phyloP scores from a whole-genome alignment of 345 rosid genomes.

The Lumnitzera littorea region DNA sequence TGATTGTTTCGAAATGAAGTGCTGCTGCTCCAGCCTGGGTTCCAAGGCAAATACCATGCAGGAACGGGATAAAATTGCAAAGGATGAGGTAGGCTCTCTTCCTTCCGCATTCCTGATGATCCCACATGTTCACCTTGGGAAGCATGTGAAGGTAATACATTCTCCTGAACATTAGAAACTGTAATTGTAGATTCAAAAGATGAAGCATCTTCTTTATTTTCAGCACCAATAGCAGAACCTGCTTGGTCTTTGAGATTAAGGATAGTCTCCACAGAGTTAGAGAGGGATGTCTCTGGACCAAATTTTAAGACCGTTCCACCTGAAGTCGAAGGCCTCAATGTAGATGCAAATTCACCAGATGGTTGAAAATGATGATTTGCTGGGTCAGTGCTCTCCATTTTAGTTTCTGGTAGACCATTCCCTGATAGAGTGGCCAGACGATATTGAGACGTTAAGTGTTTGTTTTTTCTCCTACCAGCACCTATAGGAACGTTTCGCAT shows the following conservation, averaged over 20 bases:
- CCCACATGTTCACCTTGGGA: conserved; percentile 21
- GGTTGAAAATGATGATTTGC: conserved; percentile 26
- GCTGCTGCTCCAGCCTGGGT: conserved; percentile 22
- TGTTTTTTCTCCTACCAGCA: conserved; percentile 69
- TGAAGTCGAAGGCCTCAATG: conserved; percentile 28
- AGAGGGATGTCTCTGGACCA: conserved; percentile 48
- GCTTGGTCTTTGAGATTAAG: conserved; percentile 45
- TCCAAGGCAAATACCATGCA: conserved; percentile 43
- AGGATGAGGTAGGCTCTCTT: conserved; percentile 15
- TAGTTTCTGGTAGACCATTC: conserved; percentile 31
- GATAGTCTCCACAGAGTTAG: conserved; percentile 45
- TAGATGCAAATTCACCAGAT: conserved; percentile 22
- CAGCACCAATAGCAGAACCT: conserved; percentile 19
- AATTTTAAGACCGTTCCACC: conserved; percentile 48
- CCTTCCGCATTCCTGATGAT: conserved; percentile 20
- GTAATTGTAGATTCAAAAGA: conserved; percentile 29
- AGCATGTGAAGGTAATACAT: conserved; percentile 18
- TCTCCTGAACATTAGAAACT: conserved; percentile 18
- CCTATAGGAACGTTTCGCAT: conserved; percentile 78
- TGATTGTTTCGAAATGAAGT: conserved; percentile 20
- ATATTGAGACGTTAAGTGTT: conserved; percentile 61
- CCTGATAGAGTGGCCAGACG: conserved; percentile 44
- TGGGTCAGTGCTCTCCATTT: conserved; percentile 31
- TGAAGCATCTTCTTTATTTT: conserved; percentile 31
- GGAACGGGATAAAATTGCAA: conserved; percentile 29